phyloP scores from a whole-genome alignment of 2,329 filamentous ascomycete species.

The Lasiodiplodia hormozganensis region DNA sequence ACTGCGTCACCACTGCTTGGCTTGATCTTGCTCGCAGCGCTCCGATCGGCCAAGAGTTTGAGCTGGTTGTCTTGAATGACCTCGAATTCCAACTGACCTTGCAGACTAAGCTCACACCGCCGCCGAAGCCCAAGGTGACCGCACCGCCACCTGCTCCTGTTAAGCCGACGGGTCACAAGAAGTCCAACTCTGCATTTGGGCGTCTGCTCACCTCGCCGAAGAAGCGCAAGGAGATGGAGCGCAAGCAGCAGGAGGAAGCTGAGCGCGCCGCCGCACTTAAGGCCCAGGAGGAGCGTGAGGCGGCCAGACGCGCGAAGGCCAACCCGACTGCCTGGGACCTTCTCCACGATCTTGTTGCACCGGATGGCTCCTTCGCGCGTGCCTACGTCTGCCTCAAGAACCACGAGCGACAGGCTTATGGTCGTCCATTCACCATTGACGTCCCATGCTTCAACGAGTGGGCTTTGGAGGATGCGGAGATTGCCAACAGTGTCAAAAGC shows the following conservation, averaged over 20 bases:
- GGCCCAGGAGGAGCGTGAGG: constrained; percentile 47
- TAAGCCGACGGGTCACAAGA: constrained; percentile 72
- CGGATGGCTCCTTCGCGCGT: constrained; percentile 92
- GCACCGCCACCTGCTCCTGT: constrained; percentile 58
- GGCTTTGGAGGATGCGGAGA: constrained; percentile 78
- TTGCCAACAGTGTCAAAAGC: constrained; percentile 89
- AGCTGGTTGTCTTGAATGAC: constrained; percentile 94
- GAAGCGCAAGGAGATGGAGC: constrained; percentile 93
- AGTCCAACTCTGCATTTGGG: constrained; percentile 78
- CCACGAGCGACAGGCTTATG: constrained; percentile 86
- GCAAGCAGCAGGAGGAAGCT: constrained; percentile 83
- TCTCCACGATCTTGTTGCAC: constrained; percentile 82
- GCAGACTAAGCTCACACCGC: constrained; percentile 90
- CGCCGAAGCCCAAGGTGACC: constrained; percentile 57
- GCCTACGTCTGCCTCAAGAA: constrained; percentile 94
- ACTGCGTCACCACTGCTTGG: constrained; percentile 97
- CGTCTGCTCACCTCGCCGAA: constrained; percentile 87
- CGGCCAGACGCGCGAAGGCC: constrained; percentile 64
- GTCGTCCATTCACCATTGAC: constrained; percentile 85
- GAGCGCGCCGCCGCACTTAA: constrained; percentile 70
- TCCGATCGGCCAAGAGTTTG: constrained; percentile 97
- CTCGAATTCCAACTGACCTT: constrained; percentile 98
- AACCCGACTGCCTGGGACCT: constrained; percentile 81
- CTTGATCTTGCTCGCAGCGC: constrained; percentile 90
- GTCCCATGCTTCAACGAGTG: constrained; percentile 98